These are phyloP conservation scores for Aspergillus sp. DNA, from an alignment of 2,329 filamentous ascomycete species.

Conservation along the genomic window DNA sequence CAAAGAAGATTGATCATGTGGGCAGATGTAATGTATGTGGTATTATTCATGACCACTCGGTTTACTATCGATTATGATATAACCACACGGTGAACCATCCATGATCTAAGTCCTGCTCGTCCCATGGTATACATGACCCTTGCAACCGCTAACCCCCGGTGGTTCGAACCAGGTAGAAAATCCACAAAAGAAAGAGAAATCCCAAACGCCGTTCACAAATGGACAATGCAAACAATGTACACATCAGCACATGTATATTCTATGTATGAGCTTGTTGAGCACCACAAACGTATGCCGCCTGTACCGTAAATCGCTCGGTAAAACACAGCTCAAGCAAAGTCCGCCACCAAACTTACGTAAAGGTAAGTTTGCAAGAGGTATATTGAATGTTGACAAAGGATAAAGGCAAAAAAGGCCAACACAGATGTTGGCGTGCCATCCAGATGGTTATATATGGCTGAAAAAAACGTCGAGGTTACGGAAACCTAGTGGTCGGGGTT, in stretches of 20 bases:
- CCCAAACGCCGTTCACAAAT: constrained; percentile 11
- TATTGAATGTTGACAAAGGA: not conserved
- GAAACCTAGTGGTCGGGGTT: not conserved
- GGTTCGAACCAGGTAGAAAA: constrained; percentile 5
- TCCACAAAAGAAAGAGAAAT: constrained; percentile 2
- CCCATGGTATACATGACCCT: constrained; percentile 17
- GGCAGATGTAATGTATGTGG: constrained; percentile 9
- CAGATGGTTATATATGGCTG: constrained; percentile 4
- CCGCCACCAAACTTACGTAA: not conserved
- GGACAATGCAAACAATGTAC: constrained; percentile 4
- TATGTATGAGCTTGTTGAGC: not conserved
- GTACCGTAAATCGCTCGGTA: not conserved
- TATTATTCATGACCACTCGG: constrained; percentile 15
- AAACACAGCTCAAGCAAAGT: not conserved
- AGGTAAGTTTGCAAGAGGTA: not conserved
- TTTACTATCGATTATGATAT: constrained; percentile 19
- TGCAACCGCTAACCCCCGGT: constrained; percentile 7
- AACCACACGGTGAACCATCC: constrained; percentile 17
- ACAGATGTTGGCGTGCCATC: not conserved
- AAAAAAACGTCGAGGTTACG: not conserved
- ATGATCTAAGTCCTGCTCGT: constrained; percentile 22
- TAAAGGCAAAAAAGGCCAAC: not conserved
- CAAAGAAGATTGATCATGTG: not conserved
- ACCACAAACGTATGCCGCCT: not conserved
- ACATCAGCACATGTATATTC: not conserved